A percentile compares a stretch with the other conserved stretches of the same genome.
phyloP scores from a whole-genome alignment of 2,329 filamentous ascomycete species.

The Acrocalymma vagum region DNA sequence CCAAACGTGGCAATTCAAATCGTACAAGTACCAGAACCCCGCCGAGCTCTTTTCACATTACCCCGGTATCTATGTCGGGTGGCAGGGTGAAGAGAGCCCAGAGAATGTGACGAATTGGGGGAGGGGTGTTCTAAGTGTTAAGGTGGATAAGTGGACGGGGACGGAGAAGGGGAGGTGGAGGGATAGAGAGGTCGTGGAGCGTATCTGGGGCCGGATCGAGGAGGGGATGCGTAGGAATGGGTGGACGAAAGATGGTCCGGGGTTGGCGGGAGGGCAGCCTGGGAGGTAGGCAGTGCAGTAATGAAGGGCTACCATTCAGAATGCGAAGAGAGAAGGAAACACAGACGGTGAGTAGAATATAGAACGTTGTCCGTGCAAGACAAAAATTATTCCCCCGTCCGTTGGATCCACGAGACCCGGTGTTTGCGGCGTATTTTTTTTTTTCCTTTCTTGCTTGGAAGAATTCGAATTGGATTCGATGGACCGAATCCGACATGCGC shows the following conservation, averaged over 20 bases:
- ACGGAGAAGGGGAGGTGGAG: constrained; percentile 71
- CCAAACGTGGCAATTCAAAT: constrained; percentile 98
- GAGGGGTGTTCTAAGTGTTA: constrained; percentile 78
- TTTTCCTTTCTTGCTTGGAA: no score
- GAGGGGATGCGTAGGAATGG: constrained; percentile 84
- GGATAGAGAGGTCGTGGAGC: constrained; percentile 91
- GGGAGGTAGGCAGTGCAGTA: constrained; percentile 19
- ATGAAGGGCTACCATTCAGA: no score
- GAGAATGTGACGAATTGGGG: constrained; percentile 85
- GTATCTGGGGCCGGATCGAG: constrained; percentile 91
- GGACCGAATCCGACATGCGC: no score
- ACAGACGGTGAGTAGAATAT: no score
- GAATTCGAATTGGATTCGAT: no score
- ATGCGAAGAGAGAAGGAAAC: no score
- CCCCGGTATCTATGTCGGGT: constrained; percentile 88
- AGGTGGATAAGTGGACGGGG: constrained; percentile 82
- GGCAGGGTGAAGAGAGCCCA: constrained; percentile 83
- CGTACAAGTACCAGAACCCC: constrained; percentile 93
- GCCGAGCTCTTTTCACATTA: constrained; percentile 90
- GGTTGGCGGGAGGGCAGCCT: constrained; percentile 36
- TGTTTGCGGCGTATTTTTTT: no score
- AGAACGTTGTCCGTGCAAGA: no score
- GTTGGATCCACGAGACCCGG: no score
- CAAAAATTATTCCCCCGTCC: no score
- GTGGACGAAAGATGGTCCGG: constrained; percentile 78